Evolutionary conservation across 1,284 basidiomycete species (phyloP).

Genomic region (Fomitopsis palustris): DNA sequence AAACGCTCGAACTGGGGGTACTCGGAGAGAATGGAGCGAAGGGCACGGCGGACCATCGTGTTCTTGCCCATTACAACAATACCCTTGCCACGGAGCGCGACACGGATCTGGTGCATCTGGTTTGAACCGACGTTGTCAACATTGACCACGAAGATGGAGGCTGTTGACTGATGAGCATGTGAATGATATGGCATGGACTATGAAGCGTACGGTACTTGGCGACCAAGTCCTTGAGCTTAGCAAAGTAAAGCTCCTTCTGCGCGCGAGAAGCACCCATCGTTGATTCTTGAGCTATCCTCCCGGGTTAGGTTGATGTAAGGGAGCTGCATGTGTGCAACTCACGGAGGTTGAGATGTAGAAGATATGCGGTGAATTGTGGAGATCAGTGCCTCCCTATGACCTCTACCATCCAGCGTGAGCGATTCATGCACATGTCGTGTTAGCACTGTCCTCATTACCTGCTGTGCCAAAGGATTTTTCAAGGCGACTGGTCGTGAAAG

Average conservation of each 20-base stretch:
- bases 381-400: constrained; percentile 80
- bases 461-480: constrained; percentile 86
- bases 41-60: constrained; percentile 99
- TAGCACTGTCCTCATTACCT: constrained; percentile 23
- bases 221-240: constrained; percentile 92
- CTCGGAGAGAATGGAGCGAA: constrained; percentile 88
- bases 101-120: constrained; percentile 99
- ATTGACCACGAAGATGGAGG: constrained; percentile 98
- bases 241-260: constrained; percentile 93
- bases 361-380: constrained; percentile 5
- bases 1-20: constrained; percentile 95
- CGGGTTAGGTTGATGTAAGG: background rate
- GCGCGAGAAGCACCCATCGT: constrained; percentile 91
- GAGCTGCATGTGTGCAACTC: constrained; percentile 7
- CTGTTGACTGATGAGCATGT: constrained; percentile 36
- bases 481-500: constrained; percentile 52
- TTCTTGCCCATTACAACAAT: constrained; percentile 99
- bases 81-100: constrained; percentile 94
- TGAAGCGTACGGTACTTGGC: constrained; percentile 78
- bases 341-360: constrained; percentile 16
- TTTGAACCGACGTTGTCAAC: constrained; percentile 99
- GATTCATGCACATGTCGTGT: background rate
- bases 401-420: constrained; percentile 42
- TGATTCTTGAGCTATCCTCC: constrained; percentile 10
- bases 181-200: background rate